These are phyloP conservation scores for Schizosaccharomyces cryophilus DNA, from an alignment of 805 yeast species.

Conservation along the genomic window DNA sequence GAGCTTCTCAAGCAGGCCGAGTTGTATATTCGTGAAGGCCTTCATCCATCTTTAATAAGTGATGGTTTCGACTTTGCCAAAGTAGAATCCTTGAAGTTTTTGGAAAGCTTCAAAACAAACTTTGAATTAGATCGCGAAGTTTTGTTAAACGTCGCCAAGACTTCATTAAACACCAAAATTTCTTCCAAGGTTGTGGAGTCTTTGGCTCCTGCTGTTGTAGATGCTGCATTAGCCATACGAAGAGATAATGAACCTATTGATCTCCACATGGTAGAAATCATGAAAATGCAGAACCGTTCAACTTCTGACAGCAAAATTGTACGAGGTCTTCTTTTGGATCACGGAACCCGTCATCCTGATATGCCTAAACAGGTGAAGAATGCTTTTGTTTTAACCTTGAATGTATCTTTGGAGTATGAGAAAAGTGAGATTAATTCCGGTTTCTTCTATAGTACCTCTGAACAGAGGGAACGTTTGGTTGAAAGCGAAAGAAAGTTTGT, in stretches of 20 bases:
- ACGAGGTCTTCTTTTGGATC: slow-evolving; percentile 81
- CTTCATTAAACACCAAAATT: slow-evolving; percentile 74
- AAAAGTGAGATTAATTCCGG: slow-evolving; percentile 94
- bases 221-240: slow-evolving; percentile 68
- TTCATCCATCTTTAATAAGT: slow-evolving; percentile 80
- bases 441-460: slow-evolving; percentile 81
- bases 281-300: slow-evolving; percentile 88
- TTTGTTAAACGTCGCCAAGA: slow-evolving; percentile 70
- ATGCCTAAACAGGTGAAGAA: slow-evolving; percentile 79
- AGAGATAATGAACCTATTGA: slow-evolving; percentile 32
- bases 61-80: slow-evolving; percentile 90
- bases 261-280: slow-evolving; percentile 90
- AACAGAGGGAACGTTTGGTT: slow-evolving; percentile 84
- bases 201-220: slow-evolving; percentile 83
- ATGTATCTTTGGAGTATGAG: slow-evolving; percentile 88
- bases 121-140: slow-evolving; percentile 58
- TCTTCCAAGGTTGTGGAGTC: slow-evolving; percentile 50
- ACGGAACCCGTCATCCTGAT: slow-evolving; percentile 97
- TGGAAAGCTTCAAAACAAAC: slow-evolving; percentile 38
- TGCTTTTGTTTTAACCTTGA: slow-evolving; percentile 64
- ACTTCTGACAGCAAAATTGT: slow-evolving; percentile 64
- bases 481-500: slow-evolving; percentile 83
- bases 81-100: slow-evolving; percentile 36
- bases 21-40: slow-evolving; percentile 73
- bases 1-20: slow-evolving; percentile 87